A percentile compares a stretch with the other conserved stretches of the same genome.
Evolutionary conservation across 1,139 yeast genomes (phyloP).

Genomic region (Arxiozyma telluris): DNA sequence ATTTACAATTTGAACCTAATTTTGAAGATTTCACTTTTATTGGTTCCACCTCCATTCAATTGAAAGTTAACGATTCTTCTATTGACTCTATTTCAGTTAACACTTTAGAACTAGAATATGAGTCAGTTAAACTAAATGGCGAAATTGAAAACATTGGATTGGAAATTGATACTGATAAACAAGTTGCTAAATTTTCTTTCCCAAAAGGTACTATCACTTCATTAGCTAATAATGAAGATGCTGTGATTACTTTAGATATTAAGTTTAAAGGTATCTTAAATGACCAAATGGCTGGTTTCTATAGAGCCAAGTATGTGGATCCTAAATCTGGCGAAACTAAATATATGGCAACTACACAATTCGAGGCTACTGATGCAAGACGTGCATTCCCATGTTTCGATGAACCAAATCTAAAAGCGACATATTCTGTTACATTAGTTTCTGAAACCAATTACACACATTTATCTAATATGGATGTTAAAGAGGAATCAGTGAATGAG

Average conservation of each 20-base stretch:
- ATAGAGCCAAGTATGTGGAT: conserved; percentile 59
- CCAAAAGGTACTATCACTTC: conserved; percentile 35
- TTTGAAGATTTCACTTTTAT: conserved; percentile 58
- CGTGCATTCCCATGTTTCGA: conserved; percentile 88
- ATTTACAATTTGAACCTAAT: conserved; percentile 59
- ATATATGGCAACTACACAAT: conserved; percentile 73
- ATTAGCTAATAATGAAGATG: conserved; percentile 10
- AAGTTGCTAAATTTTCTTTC: conserved; percentile 56
- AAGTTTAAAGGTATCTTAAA: conserved; percentile 61
- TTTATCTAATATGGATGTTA: conserved; percentile 72
- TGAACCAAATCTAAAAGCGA: conserved; percentile 78
- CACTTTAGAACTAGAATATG: conserved; percentile 52
- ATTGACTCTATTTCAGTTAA: conserved; percentile 36
- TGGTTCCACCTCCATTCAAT: conserved; percentile 55
- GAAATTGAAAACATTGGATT: conserved; percentile 28
- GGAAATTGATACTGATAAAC: conserved; percentile 40
- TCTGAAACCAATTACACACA: conserved; percentile 54
- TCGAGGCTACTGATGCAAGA: conserved; percentile 86
- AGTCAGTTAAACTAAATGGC: conserved; percentile 39
- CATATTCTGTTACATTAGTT: conserved; percentile 57
- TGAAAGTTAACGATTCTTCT: conserved; percentile 44
- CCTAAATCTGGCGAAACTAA: conserved; percentile 43
- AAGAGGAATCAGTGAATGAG: conserved; percentile 36
- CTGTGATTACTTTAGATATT: conserved; percentile 39
- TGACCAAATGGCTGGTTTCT: conserved; percentile 80